These are phyloP conservation scores for Podospora fimiseda DNA, from an alignment of 495 filamentous ascomycete species.

Conservation along the genomic window DNA sequence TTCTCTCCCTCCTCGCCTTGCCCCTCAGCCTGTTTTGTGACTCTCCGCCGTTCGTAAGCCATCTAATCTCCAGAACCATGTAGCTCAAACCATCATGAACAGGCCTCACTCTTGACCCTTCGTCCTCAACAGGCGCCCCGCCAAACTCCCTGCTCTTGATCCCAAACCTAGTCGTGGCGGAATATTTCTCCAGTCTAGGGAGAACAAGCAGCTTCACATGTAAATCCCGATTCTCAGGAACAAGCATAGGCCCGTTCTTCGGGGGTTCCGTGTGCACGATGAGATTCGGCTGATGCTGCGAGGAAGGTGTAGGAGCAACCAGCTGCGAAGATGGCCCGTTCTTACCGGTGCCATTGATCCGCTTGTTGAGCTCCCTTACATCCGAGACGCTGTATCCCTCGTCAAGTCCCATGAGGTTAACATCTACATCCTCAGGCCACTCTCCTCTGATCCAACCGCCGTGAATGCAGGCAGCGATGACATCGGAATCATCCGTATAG, in stretches of 20 bases:
- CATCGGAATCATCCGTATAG: slow-evolving; percentile 94
- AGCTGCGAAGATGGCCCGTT: slow-evolving; percentile 10
- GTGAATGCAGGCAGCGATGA: slow-evolving; percentile 89
- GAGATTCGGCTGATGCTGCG: slow-evolving; percentile 12
- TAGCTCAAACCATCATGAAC: slow-evolving; percentile 85
- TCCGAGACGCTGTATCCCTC: slow-evolving; percentile 26
- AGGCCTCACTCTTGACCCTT: slow-evolving; percentile 18
- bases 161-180: slow-evolving; percentile 65
- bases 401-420: slow-evolving; percentile 59
- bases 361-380: slow-evolving; percentile 17
- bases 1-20: slow-evolving; percentile 42
- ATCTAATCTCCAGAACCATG: slow-evolving; percentile 69
- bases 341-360: neutral
- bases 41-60: slow-evolving; percentile 66
- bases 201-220: slow-evolving; percentile 81
- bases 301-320: slow-evolving; percentile 18
- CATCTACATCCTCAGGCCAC: slow-evolving; percentile 68
- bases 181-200: slow-evolving; percentile 69
- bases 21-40: slow-evolving; percentile 50
- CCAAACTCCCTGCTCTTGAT: slow-evolving; percentile 73
- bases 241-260: slow-evolving; percentile 42
- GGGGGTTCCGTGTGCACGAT: slow-evolving; percentile 39
- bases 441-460: slow-evolving; percentile 85
- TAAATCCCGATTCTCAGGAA: slow-evolving; percentile 61
- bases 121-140: slow-evolving; percentile 28